Evolutionary conservation across 208 protist genomes (phyloP).

Genomic region (Crithidia mellificae): DNA sequence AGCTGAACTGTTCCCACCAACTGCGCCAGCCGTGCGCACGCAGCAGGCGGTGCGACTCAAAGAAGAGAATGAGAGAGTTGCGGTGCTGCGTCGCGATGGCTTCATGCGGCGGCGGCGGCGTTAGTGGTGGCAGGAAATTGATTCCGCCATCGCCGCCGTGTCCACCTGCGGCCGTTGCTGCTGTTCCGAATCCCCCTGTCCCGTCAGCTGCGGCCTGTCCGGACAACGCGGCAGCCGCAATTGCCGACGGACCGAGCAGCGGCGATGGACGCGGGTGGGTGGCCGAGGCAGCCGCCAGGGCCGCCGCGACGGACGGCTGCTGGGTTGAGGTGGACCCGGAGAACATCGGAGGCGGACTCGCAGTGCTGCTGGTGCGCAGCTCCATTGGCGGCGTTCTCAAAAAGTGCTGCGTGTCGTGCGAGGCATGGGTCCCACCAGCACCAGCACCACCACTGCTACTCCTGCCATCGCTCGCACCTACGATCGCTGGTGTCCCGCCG

Average conservation of each 20-base stretch:
- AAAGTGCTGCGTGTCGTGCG: background rate
- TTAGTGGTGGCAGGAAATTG: background rate
- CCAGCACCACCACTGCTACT: background rate
- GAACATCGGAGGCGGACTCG: conserved; percentile 8
- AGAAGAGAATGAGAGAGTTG: conserved; percentile 35
- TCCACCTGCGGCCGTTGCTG: background rate
- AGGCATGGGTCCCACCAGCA: background rate
- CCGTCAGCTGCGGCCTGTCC: too few relatives aligned
- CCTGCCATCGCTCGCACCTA: too few relatives aligned
- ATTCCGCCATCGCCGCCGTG: too few relatives aligned
- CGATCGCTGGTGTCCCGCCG: background rate
- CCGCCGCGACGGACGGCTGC: background rate
- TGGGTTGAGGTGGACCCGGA: conserved; percentile 5
- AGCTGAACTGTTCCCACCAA: conserved; percentile 76
- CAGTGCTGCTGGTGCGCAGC: background rate
- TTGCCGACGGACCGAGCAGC: background rate
- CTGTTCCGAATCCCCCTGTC: too few relatives aligned
- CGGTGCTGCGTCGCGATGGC: conserved; percentile 25
- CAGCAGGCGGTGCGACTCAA: conserved; percentile 52
- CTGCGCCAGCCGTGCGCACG: conserved; percentile 48
- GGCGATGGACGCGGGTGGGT: background rate
- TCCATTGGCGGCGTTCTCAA: conserved; percentile 6
- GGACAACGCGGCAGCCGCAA: too few relatives aligned
- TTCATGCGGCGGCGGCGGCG: conserved; percentile 10
- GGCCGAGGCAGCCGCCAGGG: background rate